Evolutionary conservation across 2,329 filamentous ascomycete species (phyloP).

Genomic region (Cladosporium colombiae): DNA sequence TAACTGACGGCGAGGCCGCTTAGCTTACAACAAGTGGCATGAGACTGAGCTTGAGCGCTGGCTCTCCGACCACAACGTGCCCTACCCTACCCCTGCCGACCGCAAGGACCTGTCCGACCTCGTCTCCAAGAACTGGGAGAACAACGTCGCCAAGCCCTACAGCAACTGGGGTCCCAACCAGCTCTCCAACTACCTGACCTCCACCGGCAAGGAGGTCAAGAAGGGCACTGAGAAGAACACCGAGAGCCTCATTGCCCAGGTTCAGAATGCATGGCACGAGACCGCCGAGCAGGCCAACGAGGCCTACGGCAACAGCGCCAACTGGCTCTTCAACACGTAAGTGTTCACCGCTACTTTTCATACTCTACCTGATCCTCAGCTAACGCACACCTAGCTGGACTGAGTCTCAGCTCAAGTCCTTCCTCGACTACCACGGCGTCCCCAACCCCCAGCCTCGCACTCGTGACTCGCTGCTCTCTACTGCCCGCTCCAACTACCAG

Average conservation of each 20-base stretch:
- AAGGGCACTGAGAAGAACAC: slow-evolving; percentile 67
- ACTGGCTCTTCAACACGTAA: slow-evolving; percentile 88
- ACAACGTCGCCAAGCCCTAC: slow-evolving; percentile 73
- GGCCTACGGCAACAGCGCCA: slow-evolving; percentile 71
- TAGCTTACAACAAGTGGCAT: slow-evolving; percentile 98
- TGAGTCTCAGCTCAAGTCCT: slow-evolving; percentile 89
- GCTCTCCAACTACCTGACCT: slow-evolving; percentile 66
- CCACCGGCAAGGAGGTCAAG: slow-evolving; percentile 71
- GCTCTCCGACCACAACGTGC: slow-evolving; percentile 88
- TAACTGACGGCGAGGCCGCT: slow-evolving; percentile 32
- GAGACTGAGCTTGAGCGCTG: slow-evolving; percentile 96
- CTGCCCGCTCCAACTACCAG: slow-evolving; percentile 80
- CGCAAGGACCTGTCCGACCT: slow-evolving; percentile 91
- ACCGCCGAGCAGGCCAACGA: slow-evolving; percentile 74
- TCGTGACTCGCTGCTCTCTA: slow-evolving; percentile 77
- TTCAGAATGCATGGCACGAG: slow-evolving; percentile 75
- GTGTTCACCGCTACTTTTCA: slow-evolving; percentile 28
- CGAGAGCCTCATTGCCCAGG: slow-evolving; percentile 67
- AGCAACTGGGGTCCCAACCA: slow-evolving; percentile 72
- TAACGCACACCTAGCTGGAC: slow-evolving; percentile 67
- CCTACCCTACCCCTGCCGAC: slow-evolving; percentile 85
- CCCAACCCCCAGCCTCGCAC: slow-evolving; percentile 84
- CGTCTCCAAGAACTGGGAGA: slow-evolving; percentile 88
- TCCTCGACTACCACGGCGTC: slow-evolving; percentile 85
- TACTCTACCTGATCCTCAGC: slow-evolving; percentile 23